These are phyloP conservation scores for Tetrahymena thermophila DNA, from an alignment of 73 alveolate species.

Conservation along the genomic window DNA sequence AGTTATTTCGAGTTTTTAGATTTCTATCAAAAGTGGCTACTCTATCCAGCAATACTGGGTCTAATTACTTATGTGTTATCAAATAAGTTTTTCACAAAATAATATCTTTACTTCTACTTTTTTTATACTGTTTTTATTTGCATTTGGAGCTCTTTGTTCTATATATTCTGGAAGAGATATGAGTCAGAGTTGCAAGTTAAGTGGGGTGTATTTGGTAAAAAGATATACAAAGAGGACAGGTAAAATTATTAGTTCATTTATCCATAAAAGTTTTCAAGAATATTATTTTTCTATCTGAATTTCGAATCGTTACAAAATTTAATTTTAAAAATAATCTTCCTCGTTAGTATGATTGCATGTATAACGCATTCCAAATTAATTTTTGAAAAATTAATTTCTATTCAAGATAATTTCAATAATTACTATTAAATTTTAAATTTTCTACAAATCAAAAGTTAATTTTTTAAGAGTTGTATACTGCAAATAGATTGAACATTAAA, in stretches of 20 bases:
- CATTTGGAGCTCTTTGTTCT: background rate
- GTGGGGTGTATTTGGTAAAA: background rate
- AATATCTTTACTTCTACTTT: background rate
- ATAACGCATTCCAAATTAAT: too few relatives aligned
- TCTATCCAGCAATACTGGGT: background rate
- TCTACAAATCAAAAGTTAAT: too few relatives aligned
- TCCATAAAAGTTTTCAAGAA: too few relatives aligned
- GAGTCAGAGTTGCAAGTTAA: background rate
- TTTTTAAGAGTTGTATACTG: too few relatives aligned
- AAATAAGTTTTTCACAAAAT: background rate
- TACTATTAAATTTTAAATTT: too few relatives aligned
- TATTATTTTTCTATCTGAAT: too few relatives aligned
- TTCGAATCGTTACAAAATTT: too few relatives aligned
- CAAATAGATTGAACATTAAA: too few relatives aligned
- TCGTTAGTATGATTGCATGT: too few relatives aligned
- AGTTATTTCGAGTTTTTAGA: constrained; percentile 52
- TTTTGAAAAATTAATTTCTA: too few relatives aligned
- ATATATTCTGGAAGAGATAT: background rate
- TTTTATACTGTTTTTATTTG: background rate
- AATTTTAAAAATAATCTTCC: too few relatives aligned
- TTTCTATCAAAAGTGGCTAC: background rate
- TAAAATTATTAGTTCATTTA: background rate
- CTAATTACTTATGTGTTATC: background rate
- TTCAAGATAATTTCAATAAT: too few relatives aligned
- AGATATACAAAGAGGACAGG: background rate